Conservation (phyloP, 1,284 basidiomycete species). For the Irpex lacteus region DNA sequence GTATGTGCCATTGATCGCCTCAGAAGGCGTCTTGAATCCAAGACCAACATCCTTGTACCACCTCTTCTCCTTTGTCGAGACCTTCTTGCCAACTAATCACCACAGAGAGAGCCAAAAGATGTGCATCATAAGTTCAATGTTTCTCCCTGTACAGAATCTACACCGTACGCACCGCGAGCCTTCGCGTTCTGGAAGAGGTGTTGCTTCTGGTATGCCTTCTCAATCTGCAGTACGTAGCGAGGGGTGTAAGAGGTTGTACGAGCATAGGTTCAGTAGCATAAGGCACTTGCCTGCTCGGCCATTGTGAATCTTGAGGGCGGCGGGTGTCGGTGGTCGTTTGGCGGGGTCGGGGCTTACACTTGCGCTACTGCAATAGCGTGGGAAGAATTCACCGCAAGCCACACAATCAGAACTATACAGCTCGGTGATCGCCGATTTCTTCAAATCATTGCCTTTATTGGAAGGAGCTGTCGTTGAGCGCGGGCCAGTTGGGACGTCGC, state of each 20-base stretch:
- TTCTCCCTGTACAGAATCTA: neutral
- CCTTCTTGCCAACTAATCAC: conserved; percentile 76
- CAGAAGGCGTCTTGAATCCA: conserved; percentile 95
- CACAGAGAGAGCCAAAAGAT: conserved; percentile 15
- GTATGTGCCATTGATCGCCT: conserved; percentile 97
- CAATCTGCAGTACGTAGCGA: conserved; percentile 53
- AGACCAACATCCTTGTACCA: conserved; percentile 99
- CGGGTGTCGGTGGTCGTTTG: conserved; percentile 22
- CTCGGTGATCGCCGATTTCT: conserved; percentile 24
- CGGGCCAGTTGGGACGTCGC: neutral
- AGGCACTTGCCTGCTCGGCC: conserved; percentile 61
- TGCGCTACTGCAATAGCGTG: conserved; percentile 21
- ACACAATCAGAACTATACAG: conserved; percentile 33
- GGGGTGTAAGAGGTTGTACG: conserved; percentile 8
- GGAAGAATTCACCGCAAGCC: conserved; percentile 27
- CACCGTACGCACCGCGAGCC: conserved; percentile 71
- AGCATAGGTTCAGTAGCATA: conserved; percentile 7
- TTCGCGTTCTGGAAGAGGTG: conserved; percentile 98
- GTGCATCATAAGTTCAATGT: conserved; percentile 8
- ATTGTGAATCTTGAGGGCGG: conserved; percentile 39
- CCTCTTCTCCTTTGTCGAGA: conserved; percentile 91
- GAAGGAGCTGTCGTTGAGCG: neutral
- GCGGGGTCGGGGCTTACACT: conserved; percentile 16
- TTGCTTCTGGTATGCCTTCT: conserved; percentile 97
- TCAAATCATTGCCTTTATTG: neutral